Evolutionary conservation across 2,329 filamentous ascomycete genomes (phyloP), one percentile per base, ranked within the genome.

Genomic region (Xylaria sp.): DNA sequence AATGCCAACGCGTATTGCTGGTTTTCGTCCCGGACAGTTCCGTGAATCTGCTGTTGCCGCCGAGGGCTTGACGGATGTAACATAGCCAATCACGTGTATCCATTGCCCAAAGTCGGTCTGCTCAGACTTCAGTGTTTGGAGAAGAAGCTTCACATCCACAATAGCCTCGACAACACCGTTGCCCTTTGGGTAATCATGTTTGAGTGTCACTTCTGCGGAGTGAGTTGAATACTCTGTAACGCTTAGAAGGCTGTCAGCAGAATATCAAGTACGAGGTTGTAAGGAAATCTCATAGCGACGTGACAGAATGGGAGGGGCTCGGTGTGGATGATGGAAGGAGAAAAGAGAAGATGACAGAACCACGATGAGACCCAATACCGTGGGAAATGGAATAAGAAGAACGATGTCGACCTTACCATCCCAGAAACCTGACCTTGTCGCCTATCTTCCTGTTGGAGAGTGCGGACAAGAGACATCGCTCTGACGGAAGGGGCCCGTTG

Each of bases 351-450:
- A 16, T 1, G 16, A 16, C 16, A 16, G 16, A 16, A 16, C 16
- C 16, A 16, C 16, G 16, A 16, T 16, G 16, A 16, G 16, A 16
- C 16, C 16, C 16, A 16, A 16, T 16, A 16, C 16, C 16, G 16
- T 16, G 16, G 16, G 1, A 16, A 18, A 47, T 39, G 13, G 52
- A 13, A 30, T 9, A 47, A 35, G 35, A 30, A 18, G 9, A 34
- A 37, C 9, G 56, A 48, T 7, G 46, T 47, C 23, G 47, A 53
- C 76, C 85, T 76, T 81, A 96, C 93, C 92, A 97, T 74, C 91
- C 92, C 54, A 97, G 76, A 73, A 97, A 96, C 62, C 93, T 87
- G 62, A 97, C 88, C 76, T 97, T 97, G n/a, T 85, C 83, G 47
- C 83, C 83, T 11, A 76, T 65, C n/a, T 76, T 70, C 53, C 77